A percentile compares a stretch with the other conserved stretches of the same genome.
Conservation (phyloP, 1,139 yeast genomes). For the Candida freyschussii region DNA sequence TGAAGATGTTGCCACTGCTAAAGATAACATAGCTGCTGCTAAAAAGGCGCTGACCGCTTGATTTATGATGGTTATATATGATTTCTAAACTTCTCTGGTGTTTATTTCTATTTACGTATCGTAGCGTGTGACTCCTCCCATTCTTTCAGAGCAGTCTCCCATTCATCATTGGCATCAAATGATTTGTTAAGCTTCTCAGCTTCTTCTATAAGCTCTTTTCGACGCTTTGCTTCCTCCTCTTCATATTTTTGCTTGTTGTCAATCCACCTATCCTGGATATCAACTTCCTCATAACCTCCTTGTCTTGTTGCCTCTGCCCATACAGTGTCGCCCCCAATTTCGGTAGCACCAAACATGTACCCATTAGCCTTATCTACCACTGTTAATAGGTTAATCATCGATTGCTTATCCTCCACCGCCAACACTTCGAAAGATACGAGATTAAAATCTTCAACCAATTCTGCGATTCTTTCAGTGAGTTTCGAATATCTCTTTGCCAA, state of each 20-base stretch:
- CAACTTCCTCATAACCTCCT: slow-evolving; percentile 49
- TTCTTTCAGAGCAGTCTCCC: slow-evolving; percentile 60
- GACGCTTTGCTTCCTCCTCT: slow-evolving; percentile 47
- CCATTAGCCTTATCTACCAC: slow-evolving; percentile 90
- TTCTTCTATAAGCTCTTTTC: slow-evolving; percentile 31
- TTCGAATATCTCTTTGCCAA: slow-evolving; percentile 59
- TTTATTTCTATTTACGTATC: slow-evolving; percentile 17
- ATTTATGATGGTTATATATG: slow-evolving; percentile 1
- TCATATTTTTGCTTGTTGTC: slow-evolving; percentile 79
- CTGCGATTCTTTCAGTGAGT: slow-evolving; percentile 75
- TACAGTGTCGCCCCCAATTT: slow-evolving; percentile 89
- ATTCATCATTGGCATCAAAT: slow-evolving; percentile 59
- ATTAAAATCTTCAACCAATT: slow-evolving; percentile 80
- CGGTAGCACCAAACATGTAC: slow-evolving; percentile 86
- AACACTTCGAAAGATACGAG: slow-evolving; percentile 86
- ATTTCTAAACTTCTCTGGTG: not conserved
- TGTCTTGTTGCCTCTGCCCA: slow-evolving; percentile 96
- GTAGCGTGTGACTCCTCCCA: slow-evolving; percentile 48
- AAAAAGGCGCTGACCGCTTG: slow-evolving; percentile 7
- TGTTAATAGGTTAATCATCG: slow-evolving; percentile 79
- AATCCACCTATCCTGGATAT: slow-evolving; percentile 94
- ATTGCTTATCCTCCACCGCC: slow-evolving; percentile 83
- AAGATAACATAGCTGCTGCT: slow-evolving; percentile 24
- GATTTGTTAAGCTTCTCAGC: slow-evolving; percentile 33
- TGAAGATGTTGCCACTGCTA: slow-evolving; percentile 30